Conservation (phyloP, 345 rosid genomes). For the Eucalyptus albens region DNA sequence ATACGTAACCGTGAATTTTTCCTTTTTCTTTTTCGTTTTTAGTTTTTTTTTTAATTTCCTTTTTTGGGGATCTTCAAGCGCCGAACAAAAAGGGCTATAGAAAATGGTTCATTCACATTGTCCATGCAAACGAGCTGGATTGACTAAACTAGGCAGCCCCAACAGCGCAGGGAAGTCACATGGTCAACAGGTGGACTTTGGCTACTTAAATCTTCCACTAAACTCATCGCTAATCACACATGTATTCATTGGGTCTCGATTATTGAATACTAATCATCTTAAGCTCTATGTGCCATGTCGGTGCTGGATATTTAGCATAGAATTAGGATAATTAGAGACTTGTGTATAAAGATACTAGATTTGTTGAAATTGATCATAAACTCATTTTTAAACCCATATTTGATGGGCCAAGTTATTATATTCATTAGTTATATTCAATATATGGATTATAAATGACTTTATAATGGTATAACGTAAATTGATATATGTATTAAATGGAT, state of each 20-base stretch:
- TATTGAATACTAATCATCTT: not conserved
- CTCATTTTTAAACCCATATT: not conserved
- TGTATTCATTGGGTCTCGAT: not conserved
- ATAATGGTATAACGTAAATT: rapidly evolving
- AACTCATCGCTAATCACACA: not conserved
- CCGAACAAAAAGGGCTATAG: not conserved
- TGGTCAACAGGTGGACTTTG: not conserved
- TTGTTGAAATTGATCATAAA: no score
- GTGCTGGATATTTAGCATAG: not conserved
- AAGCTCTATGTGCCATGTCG: not conserved
- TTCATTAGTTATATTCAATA: no score
- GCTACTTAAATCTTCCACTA: not conserved
- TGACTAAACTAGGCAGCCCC: not conserved
- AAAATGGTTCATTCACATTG: not conserved
- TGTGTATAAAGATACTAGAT: not conserved
- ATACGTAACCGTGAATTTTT: not conserved
- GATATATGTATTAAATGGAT: not conserved
- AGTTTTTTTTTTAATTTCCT: not conserved
- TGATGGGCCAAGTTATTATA: not conserved
- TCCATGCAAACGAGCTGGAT: not conserved
- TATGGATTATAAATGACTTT: not conserved
- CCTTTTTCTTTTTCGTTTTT: constrained; percentile 21
- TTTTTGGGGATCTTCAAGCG: not conserved
- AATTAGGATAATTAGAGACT: not conserved
- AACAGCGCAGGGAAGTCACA: not conserved